phyloP scores from a whole-genome alignment of 805 yeast genomes.

The Ascoidea rubescens region DNA sequence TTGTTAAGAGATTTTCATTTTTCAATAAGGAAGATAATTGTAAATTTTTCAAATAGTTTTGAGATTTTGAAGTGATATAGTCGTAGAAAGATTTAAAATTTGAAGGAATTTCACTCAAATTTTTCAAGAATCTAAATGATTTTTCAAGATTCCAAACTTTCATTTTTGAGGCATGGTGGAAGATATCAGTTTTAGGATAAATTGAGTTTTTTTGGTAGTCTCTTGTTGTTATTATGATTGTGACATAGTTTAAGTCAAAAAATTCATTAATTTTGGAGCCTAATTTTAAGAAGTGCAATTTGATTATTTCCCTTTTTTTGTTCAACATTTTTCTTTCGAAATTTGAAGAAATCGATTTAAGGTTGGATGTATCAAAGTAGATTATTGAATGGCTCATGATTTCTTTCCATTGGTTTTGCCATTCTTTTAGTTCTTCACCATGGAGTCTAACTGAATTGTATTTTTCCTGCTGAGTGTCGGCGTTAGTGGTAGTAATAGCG shows the following conservation, averaged over 20 bases:
- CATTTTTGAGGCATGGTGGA: constrained; percentile 39
- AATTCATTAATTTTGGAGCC: constrained; percentile 48
- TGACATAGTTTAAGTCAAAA: constrained; percentile 42
- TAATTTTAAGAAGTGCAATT: constrained; percentile 21
- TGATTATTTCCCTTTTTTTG: constrained; percentile 16
- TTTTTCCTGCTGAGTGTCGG: neutral
- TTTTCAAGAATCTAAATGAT: neutral
- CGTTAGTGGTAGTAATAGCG: neutral
- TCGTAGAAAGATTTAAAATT: too few relatives aligned
- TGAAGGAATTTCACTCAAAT: neutral
- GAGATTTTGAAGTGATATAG: neutral
- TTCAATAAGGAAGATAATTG: neutral
- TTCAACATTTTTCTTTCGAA: constrained; percentile 15
- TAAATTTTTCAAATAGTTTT: neutral
- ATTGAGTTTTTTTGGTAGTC: constrained; percentile 24
- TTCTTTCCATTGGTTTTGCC: constrained; percentile 55
- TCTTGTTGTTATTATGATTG: constrained; percentile 70
- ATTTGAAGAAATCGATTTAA: constrained; percentile 1
- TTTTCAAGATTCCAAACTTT: constrained; percentile 50
- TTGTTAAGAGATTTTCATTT: neutral
- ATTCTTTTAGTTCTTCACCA: constrained; percentile 26
- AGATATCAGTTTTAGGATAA: constrained; percentile 44
- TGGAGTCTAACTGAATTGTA: neutral
- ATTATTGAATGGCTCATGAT: constrained; percentile 46
- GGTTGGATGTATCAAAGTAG: constrained; percentile 41